Evolutionary conservation across 1,284 basidiomycete species (phyloP).

Genomic region (Tremellales sp.): DNA sequence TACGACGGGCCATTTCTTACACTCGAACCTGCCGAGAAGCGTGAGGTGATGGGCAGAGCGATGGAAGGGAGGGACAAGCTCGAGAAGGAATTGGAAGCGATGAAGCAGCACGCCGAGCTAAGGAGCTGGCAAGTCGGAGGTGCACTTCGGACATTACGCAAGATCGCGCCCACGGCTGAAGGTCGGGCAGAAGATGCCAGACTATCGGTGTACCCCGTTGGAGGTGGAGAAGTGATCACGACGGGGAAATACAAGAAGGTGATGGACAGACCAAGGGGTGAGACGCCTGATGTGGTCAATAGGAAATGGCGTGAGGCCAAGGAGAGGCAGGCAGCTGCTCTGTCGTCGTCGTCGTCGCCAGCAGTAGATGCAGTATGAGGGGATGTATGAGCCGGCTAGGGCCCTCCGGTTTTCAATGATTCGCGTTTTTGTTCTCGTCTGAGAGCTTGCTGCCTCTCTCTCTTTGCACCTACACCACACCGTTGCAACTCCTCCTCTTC

Average conservation of each 20-base stretch:
- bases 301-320: conserved; percentile 61
- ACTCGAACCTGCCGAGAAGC: conserved; percentile 12
- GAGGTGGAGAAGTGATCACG: conserved; percentile 64
- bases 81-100: conserved; percentile 32
- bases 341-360: too few relatives aligned
- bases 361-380: too few relatives aligned
- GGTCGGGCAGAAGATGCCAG: not conserved
- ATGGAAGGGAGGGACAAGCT: conserved; percentile 32
- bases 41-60: conserved; percentile 11
- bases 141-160: conserved; percentile 23
- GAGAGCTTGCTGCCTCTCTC: too few relatives aligned
- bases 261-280: conserved; percentile 61
- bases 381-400: too few relatives aligned
- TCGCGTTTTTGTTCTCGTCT: too few relatives aligned
- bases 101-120: conserved; percentile 43
- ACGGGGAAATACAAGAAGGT: conserved; percentile 64
- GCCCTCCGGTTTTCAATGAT: too few relatives aligned
- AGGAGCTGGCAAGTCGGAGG: conserved; percentile 60
- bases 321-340: conserved; percentile 10
- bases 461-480: too few relatives aligned
- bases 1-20: conserved; percentile 43
- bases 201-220: conserved; percentile 58
- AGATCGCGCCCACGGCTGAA: conserved; percentile 30
- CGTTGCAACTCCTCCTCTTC: too few relatives aligned
- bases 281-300: conserved; percentile 68